A percentile compares a stretch with the other conserved stretches of the same genome.
These are phyloP conservation scores for Psilocybe cubensis DNA, from an alignment of 768 basidiomycete species.

Conservation along the genomic window DNA sequence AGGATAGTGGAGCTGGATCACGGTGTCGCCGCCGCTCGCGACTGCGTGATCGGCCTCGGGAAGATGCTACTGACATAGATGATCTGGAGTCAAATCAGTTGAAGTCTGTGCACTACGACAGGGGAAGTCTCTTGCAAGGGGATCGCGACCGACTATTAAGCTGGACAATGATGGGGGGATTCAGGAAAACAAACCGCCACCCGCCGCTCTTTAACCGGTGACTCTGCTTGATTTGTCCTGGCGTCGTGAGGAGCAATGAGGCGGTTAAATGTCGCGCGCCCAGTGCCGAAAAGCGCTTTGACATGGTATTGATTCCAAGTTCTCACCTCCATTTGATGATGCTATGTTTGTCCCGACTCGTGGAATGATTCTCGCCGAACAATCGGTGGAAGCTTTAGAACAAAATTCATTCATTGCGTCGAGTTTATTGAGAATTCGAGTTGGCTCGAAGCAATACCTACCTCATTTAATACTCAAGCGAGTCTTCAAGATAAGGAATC, in stretches of 20 bases:
- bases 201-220: neutral
- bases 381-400: no score
- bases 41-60: constrained; percentile 9
- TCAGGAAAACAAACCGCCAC: neutral
- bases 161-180: neutral
- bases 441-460: no score
- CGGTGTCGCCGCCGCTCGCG: constrained; percentile 7
- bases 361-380: no score
- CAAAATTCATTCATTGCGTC: no score
- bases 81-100: neutral
- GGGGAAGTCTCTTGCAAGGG: neutral
- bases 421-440: no score
- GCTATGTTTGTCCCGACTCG: no score
- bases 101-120: neutral
- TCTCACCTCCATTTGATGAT: no score
- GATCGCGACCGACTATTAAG: no score
- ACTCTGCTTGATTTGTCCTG: neutral
- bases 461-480: no score
- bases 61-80: constrained; percentile 16
- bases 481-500: no score
- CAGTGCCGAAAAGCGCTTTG: neutral
- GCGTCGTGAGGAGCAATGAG: neutral
- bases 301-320: neutral
- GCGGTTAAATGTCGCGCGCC: neutral
- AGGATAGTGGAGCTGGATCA: neutral